Evolutionary conservation across 768 basidiomycete genomes (phyloP).

Genomic region (Suillus spraguei): DNA sequence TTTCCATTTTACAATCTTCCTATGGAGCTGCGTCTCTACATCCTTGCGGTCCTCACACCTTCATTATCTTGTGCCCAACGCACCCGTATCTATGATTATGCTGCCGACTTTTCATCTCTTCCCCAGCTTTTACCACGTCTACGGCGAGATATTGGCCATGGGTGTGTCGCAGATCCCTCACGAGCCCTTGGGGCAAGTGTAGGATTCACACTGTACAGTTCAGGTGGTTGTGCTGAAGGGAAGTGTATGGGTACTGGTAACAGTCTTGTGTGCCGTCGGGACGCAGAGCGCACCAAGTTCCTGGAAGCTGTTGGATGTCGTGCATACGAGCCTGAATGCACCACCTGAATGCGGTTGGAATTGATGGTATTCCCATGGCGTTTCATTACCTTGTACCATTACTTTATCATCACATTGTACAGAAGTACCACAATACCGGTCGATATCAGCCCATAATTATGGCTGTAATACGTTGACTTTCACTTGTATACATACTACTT

Average conservation of each 20-base stretch:
- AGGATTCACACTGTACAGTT: conserved; percentile 12
- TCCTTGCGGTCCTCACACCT: conserved; percentile 59
- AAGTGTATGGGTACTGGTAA: conserved; percentile 42
- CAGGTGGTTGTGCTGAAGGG: conserved; percentile 34
- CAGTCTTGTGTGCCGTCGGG: conserved; percentile 42
- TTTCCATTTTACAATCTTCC: conserved; percentile 51
- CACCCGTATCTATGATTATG: conserved; percentile 55
- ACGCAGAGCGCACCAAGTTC: conserved; percentile 47
- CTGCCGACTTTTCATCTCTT: conserved; percentile 50
- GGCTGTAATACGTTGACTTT: no score
- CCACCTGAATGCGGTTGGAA: conserved; percentile 18
- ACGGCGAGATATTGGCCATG: conserved; percentile 22
- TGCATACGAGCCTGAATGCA: conserved; percentile 42
- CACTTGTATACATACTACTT: no score
- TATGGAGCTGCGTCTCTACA: conserved; percentile 56
- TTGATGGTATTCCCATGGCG: background rate
- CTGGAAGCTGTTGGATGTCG: conserved; percentile 47
- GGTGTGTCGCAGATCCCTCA: conserved; percentile 25
- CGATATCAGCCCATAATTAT: no score
- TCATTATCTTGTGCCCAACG: conserved; percentile 58
- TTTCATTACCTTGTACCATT: no score
- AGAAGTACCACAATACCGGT: no score
- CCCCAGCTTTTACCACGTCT: conserved; percentile 42
- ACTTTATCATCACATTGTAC: no score
- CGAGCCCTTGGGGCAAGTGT: conserved; percentile 18